phyloP scores from a whole-genome alignment of 306 rosid species.

The Oemleria cerasiformis region DNA sequence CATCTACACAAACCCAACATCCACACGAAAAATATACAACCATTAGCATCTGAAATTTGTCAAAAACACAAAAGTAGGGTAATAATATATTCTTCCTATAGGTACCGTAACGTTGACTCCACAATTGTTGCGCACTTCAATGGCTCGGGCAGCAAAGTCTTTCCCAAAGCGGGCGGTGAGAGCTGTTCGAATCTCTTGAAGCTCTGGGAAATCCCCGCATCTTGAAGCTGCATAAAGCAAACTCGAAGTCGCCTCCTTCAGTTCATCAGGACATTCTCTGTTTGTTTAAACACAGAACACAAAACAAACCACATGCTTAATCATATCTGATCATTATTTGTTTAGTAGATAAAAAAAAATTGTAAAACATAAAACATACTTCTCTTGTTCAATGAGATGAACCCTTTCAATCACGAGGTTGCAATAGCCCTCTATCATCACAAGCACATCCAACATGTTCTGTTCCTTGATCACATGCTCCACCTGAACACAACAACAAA shows the following conservation, averaged over 20 bases:
- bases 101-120: slow-evolving; percentile 61
- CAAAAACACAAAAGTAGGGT: not conserved
- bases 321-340: not conserved
- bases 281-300: not conserved
- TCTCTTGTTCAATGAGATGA: slow-evolving; percentile 69
- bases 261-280: slow-evolving; percentile 80
- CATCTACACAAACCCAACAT: slow-evolving; percentile 43
- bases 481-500: slow-evolving; percentile 37
- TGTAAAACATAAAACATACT: slow-evolving; percentile 34
- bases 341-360: not conserved
- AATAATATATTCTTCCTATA: not conserved
- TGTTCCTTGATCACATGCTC: slow-evolving; percentile 85
- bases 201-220: slow-evolving; percentile 97
- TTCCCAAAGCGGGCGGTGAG: slow-evolving; percentile 68
- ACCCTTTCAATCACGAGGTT: slow-evolving; percentile 67
- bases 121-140: slow-evolving; percentile 72
- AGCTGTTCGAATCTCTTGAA: slow-evolving; percentile 64
- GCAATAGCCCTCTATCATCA: slow-evolving; percentile 64
- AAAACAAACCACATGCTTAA: not conserved
- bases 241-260: slow-evolving; percentile 70
- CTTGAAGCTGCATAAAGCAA: slow-evolving; percentile 74
- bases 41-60: not conserved
- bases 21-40: not conserved
- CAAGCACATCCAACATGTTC: slow-evolving; percentile 69
- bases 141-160: slow-evolving; percentile 58